Evolutionary conservation across 2,329 filamentous ascomycete species (phyloP).

Genomic region (Aspergillus ustus): DNA sequence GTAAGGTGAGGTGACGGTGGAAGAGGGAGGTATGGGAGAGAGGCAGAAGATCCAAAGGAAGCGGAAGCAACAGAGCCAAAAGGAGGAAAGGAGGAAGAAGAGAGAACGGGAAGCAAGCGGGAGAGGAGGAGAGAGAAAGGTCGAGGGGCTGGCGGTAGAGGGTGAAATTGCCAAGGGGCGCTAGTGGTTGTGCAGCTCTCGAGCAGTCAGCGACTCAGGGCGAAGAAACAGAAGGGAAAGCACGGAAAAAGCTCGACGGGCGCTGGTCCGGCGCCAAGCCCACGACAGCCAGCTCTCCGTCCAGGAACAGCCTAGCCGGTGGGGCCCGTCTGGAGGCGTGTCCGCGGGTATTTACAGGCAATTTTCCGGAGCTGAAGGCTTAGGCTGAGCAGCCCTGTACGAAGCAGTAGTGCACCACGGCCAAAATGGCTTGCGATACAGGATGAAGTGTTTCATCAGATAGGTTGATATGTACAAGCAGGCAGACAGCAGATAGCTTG

Average conservation of each 20-base stretch:
- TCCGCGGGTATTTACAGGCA: constrained; percentile 33
- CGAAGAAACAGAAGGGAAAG: constrained; percentile 22
- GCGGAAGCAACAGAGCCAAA: constrained; percentile 19
- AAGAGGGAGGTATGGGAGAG: constrained; percentile 14
- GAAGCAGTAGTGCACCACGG: constrained; percentile 5
- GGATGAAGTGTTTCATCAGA: too few relatives aligned
- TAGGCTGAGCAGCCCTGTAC: not conserved
- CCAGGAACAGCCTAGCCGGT: constrained; percentile 36
- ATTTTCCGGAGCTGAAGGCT: constrained; percentile 29
- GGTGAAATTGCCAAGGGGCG: constrained; percentile 38
- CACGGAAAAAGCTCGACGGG: constrained; percentile 27
- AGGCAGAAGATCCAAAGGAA: constrained; percentile 18
- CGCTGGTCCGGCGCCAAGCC: constrained; percentile 32
- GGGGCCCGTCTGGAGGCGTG: constrained; percentile 32
- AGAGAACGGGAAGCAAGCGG: constrained; percentile 20
- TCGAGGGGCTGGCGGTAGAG: constrained; percentile 39
- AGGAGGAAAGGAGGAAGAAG: constrained; percentile 18
- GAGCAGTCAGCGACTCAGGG: constrained; percentile 30
- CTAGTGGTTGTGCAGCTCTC: constrained; percentile 43
- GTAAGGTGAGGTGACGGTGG: constrained; percentile 17
- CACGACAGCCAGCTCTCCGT: constrained; percentile 28
- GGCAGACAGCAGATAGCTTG: not conserved
- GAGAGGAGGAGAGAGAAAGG: constrained; percentile 25
- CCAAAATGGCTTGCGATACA: not conserved
- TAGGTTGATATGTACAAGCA: not conserved